A percentile compares a stretch with the other conserved stretches of the same genome.
phyloP scores from a whole-genome alignment of 106 monocot species.

The Dioscorea dumetorum region DNA sequence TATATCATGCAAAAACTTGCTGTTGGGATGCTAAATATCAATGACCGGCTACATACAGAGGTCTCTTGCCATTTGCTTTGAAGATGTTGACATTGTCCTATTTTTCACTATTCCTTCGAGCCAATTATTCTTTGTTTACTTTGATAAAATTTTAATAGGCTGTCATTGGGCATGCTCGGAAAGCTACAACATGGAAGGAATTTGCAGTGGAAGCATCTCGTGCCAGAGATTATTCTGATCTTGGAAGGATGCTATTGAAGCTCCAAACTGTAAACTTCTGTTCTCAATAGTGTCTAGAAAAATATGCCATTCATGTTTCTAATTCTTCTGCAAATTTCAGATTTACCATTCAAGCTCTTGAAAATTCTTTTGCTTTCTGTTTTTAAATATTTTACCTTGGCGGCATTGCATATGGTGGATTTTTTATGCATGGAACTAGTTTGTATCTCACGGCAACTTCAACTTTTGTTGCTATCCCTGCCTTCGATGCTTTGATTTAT shows the following conservation, averaged over 20 bases:
- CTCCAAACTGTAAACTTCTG: slow-evolving; percentile 54
- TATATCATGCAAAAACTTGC: slow-evolving; percentile 75
- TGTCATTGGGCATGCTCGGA: slow-evolving; percentile 61
- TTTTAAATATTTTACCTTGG: too few relatives aligned
- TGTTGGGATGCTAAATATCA: slow-evolving; percentile 54
- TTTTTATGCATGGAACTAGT: too few relatives aligned
- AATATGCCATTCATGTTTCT: neutral
- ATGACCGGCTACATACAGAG: slow-evolving; percentile 69
- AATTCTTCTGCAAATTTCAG: neutral
- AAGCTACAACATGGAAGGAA: slow-evolving; percentile 49
- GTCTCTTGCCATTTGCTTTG: slow-evolving; percentile 19
- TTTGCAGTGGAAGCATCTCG: slow-evolving; percentile 74
- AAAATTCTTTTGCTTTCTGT: too few relatives aligned
- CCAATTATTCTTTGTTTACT: neutral
- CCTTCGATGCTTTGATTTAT: too few relatives aligned
- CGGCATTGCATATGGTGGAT: too few relatives aligned
- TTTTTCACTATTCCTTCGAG: neutral
- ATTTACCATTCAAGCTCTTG: too few relatives aligned
- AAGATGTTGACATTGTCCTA: neutral
- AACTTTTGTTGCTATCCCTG: too few relatives aligned
- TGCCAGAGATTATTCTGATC: slow-evolving; percentile 56
- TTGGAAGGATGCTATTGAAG: slow-evolving; percentile 74
- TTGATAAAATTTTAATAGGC: slow-evolving; percentile 26
- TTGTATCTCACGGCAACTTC: too few relatives aligned
- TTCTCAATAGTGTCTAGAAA: neutral